phyloP scores from a whole-genome alignment of 176 grass and related monocot genomes.

The Cenchrus purpureus region DNA sequence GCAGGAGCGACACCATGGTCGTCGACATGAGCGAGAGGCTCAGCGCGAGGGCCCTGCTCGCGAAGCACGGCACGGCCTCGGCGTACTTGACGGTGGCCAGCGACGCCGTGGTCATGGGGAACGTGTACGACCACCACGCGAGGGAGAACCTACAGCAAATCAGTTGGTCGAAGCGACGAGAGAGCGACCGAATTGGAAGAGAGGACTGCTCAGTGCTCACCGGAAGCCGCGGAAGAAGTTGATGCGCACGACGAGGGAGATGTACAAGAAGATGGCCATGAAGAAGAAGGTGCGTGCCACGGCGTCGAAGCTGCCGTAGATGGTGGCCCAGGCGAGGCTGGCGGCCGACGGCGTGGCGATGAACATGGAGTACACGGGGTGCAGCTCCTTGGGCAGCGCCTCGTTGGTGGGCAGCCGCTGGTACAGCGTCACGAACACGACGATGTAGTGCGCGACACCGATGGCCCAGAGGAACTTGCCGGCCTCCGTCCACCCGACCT shows the following conservation, averaged over 20 bases:
- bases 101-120: slow-evolving; percentile 97
- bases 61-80: slow-evolving; percentile 85
- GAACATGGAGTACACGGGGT: slow-evolving; percentile 99
- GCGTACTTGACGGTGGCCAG: slow-evolving; percentile 86
- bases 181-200: neutral
- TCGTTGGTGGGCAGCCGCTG: slow-evolving; percentile 94
- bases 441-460: slow-evolving; percentile 88
- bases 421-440: slow-evolving; percentile 94
- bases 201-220: slow-evolving; percentile 32
- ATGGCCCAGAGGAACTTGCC: slow-evolving; percentile 93
- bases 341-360: slow-evolving; percentile 95
- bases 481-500: slow-evolving; percentile 85
- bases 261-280: slow-evolving; percentile 88
- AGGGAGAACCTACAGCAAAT: slow-evolving; percentile 75
- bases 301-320: slow-evolving; percentile 90
- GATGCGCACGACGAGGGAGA: slow-evolving; percentile 91
- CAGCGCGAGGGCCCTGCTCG: slow-evolving; percentile 73
- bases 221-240: slow-evolving; percentile 98
- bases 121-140: slow-evolving; percentile 99
- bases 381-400: slow-evolving; percentile 91
- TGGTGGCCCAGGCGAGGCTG: slow-evolving; percentile 80
- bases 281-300: slow-evolving; percentile 88
- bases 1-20: slow-evolving; percentile 89
- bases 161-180: neutral
- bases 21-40: slow-evolving; percentile 90